phyloP scores from a whole-genome alignment of 768 basidiomycete genomes.

The Pleurotus platypus region DNA sequence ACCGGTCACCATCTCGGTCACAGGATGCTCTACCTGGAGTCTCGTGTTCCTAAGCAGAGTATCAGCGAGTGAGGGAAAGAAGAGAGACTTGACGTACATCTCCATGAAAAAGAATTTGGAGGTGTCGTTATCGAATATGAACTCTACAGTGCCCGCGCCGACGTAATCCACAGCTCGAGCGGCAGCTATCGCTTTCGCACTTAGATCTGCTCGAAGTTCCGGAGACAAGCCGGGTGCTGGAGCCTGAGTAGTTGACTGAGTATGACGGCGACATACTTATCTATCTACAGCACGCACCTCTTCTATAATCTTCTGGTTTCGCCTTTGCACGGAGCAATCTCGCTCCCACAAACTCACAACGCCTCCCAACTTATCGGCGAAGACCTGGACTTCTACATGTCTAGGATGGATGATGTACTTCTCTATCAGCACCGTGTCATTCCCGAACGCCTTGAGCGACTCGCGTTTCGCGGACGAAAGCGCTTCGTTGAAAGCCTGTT shows the following conservation, averaged over 20 bases:
- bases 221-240: slow-evolving; percentile 85
- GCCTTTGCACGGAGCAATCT: slow-evolving; percentile 86
- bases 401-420: slow-evolving; percentile 84
- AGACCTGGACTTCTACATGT: slow-evolving; percentile 94
- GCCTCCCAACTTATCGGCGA: slow-evolving; percentile 77
- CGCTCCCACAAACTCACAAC: slow-evolving; percentile 95
- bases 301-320: slow-evolving; percentile 96
- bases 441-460: slow-evolving; percentile 83
- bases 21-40: slow-evolving; percentile 86
- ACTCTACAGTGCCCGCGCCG: slow-evolving; percentile 93
- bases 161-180: slow-evolving; percentile 89
- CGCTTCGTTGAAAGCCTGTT: slow-evolving; percentile 74
- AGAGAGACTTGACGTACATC: slow-evolving; percentile 50
- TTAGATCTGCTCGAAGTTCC: slow-evolving; percentile 76
- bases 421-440: slow-evolving; percentile 84
- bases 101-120: slow-evolving; percentile 93
- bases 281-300: slow-evolving; percentile 45
- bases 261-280: not conserved
- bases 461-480: slow-evolving; percentile 88
- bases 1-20: slow-evolving; percentile 94
- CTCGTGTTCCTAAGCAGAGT: slow-evolving; percentile 64
- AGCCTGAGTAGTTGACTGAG: slow-evolving; percentile 42
- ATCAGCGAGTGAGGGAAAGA: not conserved
- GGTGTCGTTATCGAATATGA: slow-evolving; percentile 93
- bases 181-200: slow-evolving; percentile 88